Evolutionary conservation across 352 stramenopile species (phyloP).

Genomic region (Phytophthora hibernalis): DNA sequence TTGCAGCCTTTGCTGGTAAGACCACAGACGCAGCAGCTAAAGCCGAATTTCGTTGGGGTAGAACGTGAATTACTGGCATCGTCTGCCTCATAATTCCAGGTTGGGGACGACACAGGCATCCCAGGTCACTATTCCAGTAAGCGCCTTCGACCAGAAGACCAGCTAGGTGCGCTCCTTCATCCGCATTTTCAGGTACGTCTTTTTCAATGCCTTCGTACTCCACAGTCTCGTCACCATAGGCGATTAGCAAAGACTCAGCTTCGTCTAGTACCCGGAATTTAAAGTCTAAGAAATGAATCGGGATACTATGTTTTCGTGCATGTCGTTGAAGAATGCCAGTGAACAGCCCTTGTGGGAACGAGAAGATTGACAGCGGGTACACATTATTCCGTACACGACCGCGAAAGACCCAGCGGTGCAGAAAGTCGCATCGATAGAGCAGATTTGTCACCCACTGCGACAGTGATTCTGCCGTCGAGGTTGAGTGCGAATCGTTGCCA

Average conservation of each 20-base stretch:
- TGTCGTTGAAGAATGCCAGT: slow-evolving; percentile 81
- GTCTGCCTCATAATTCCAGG: slow-evolving; percentile 69
- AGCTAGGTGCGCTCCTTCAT: slow-evolving; percentile 64
- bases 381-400: slow-evolving; percentile 27
- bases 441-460: slow-evolving; percentile 67
- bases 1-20: neutral
- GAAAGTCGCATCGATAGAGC: slow-evolving; percentile 61
- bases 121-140: slow-evolving; percentile 61
- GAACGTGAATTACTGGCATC: slow-evolving; percentile 90
- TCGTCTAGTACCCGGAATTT: slow-evolving; percentile 67
- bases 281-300: slow-evolving; percentile 84
- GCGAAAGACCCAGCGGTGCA: slow-evolving; percentile 56
- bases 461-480: slow-evolving; percentile 47
- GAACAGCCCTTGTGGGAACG: slow-evolving; percentile 81
- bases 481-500: slow-evolving; percentile 22
- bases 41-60: slow-evolving; percentile 49
- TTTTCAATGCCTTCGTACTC: slow-evolving; percentile 8
- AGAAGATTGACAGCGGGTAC: slow-evolving; percentile 74
- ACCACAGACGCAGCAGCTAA: neutral
- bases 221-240: neutral
- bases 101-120: slow-evolving; percentile 56
- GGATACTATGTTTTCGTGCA: slow-evolving; percentile 65
- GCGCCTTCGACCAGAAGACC: slow-evolving; percentile 77
- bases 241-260: slow-evolving; percentile 35
- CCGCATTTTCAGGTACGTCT: neutral